Conservation (phyloP, 2,329 filamentous ascomycete genomes). For the Scedosporium minutisporum region DNA sequence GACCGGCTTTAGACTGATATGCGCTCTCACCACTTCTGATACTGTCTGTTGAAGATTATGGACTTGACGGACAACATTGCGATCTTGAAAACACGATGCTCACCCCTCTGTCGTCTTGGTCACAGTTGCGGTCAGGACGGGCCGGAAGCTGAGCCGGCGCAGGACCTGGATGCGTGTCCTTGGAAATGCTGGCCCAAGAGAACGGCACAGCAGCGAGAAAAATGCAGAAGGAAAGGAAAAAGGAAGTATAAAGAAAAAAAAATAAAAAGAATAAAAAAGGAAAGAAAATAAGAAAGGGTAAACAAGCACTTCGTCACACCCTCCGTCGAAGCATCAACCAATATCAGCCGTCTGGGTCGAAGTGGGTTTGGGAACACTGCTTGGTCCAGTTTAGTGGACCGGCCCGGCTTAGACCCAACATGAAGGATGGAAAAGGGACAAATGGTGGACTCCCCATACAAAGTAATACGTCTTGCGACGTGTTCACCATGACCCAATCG, state of each 20-base stretch:
- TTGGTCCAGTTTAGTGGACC: not conserved
- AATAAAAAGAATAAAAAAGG: not conserved
- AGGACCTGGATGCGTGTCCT: not conserved
- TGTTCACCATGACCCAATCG: slow-evolving; percentile 3
- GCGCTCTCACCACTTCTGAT: too few species aligned
- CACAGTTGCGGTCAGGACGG: slow-evolving; percentile 5
- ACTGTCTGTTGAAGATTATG: too few species aligned
- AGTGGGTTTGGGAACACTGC: not conserved
- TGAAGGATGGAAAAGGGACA: too few species aligned
- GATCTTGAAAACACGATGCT: not conserved
- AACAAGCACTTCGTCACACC: not conserved
- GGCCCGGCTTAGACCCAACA: not conserved
- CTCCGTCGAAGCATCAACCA: not conserved
- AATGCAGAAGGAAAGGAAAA: not conserved
- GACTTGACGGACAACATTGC: too few species aligned
- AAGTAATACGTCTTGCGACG: not conserved
- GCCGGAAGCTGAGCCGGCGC: not conserved
- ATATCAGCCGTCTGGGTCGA: too few species aligned
- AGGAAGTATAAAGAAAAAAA: not conserved
- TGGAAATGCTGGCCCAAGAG: not conserved
- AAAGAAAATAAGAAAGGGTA: not conserved
- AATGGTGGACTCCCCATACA: not conserved
- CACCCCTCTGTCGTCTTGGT: not conserved
- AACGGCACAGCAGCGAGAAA: not conserved
- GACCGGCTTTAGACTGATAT: not conserved